A percentile compares a stretch with the other conserved stretches of the same genome.
Conservation (phyloP, 345 rosid species). For the Kandelia obovata region DNA sequence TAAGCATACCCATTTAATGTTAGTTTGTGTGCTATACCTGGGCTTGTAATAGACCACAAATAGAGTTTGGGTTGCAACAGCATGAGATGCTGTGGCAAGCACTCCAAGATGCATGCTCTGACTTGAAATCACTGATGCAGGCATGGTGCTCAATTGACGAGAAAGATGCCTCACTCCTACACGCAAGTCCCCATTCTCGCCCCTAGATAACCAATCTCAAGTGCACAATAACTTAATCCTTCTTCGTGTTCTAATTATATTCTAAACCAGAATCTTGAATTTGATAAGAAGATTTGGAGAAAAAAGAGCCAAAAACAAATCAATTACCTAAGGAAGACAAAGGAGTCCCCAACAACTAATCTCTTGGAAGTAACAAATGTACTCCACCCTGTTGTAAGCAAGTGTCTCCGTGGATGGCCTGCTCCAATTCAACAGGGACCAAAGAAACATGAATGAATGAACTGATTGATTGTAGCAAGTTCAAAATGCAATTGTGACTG, state of each 20-base stretch:
- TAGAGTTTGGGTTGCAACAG: slow-evolving; percentile 56
- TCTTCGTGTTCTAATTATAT: too few species aligned
- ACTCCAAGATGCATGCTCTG: slow-evolving; percentile 97
- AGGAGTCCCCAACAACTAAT: slow-evolving; percentile 86
- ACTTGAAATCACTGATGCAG: slow-evolving; percentile 87
- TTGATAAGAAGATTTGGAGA: background rate
- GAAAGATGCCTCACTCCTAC: slow-evolving; percentile 80
- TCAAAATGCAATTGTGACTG: too few species aligned
- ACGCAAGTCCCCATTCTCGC: slow-evolving; percentile 62
- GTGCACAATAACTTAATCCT: background rate
- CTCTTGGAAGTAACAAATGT: slow-evolving; percentile 87
- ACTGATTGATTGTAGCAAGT: too few species aligned
- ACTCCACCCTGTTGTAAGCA: slow-evolving; percentile 97
- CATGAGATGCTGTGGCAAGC: slow-evolving; percentile 95
- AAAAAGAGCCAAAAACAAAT: slow-evolving; percentile 3
- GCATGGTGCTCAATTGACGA: slow-evolving; percentile 68
- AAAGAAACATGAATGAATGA: background rate
- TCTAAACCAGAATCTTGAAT: background rate
- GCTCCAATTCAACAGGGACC: background rate
- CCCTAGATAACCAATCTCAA: slow-evolving; percentile 37
- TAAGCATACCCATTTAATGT: too few species aligned
- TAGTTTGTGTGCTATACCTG: slow-evolving; percentile 37
- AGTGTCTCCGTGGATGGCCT: slow-evolving; percentile 97
- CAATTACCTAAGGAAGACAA: slow-evolving; percentile 77
- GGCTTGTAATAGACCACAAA: slow-evolving; percentile 91